Conservation (phyloP, 1,139 yeast genomes). For the Yamadazyma sp. region DNA sequence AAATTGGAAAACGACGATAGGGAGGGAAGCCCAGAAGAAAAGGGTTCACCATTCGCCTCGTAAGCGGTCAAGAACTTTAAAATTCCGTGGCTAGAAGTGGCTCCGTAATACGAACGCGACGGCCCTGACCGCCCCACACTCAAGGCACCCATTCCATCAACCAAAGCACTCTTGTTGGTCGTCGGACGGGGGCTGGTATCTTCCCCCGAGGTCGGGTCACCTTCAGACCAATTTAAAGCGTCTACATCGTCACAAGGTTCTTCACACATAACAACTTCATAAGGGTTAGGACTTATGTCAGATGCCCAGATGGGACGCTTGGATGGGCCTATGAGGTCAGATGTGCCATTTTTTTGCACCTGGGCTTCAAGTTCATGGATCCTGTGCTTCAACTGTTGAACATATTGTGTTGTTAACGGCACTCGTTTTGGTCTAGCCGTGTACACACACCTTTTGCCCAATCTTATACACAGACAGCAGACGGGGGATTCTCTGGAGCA, state of each 20-base stretch:
- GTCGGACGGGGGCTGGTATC: neutral
- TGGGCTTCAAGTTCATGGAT: slow-evolving; percentile 4
- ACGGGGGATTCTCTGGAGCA: slow-evolving; percentile 5
- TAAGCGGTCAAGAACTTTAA: slow-evolving; percentile 4
- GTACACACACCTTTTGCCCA: slow-evolving; percentile 10
- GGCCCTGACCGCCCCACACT: neutral
- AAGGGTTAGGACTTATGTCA: neutral
- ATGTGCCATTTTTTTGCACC: slow-evolving; percentile 2
- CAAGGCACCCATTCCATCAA: slow-evolving; percentile 5
- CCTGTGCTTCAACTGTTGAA: slow-evolving; percentile 2
- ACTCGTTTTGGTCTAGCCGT: slow-evolving; percentile 13
- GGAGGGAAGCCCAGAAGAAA: neutral
- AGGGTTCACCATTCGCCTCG: neutral
- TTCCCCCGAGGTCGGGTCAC: slow-evolving; percentile 4
- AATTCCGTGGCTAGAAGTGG: slow-evolving; percentile 7
- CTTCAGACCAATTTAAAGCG: slow-evolving; percentile 4
- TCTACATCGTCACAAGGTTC: slow-evolving; percentile 4
- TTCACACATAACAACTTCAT: neutral
- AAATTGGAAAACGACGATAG: neutral
- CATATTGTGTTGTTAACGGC: slow-evolving; percentile 5
- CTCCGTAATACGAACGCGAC: slow-evolving; percentile 5
- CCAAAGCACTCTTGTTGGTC: neutral
- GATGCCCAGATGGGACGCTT: too few relatives aligned
- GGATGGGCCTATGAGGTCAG: too few relatives aligned
- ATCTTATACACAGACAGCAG: slow-evolving; percentile 8